A percentile compares a stretch with the other conserved stretches of the same genome.
phyloP scores from a whole-genome alignment of 148 eudicot genomes.

The Rhododendron ferrugineum region DNA sequence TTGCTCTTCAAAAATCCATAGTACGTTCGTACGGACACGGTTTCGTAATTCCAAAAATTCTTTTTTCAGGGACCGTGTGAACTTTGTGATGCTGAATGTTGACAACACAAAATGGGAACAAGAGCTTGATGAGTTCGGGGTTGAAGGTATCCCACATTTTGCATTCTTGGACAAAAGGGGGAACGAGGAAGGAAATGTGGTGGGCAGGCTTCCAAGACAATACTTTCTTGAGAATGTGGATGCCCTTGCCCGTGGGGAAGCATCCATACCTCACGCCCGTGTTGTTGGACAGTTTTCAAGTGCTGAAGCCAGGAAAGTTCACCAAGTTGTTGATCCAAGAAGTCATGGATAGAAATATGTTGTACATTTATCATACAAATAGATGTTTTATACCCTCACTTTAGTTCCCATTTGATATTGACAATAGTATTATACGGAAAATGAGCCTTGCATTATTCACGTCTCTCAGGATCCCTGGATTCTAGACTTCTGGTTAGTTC shows the following conservation, averaged over 20 bases:
- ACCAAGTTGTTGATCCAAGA: constrained; percentile 87
- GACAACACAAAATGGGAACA: constrained; percentile 99
- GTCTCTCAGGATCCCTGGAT: too few species aligned
- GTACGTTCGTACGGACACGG: not conserved
- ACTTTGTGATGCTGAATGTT: constrained; percentile 96
- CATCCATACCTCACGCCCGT: constrained; percentile 84
- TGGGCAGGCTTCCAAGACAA: constrained; percentile 76
- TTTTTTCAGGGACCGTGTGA: constrained; percentile 70
- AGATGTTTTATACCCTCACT: not conserved
- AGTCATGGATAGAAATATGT: constrained; percentile 69
- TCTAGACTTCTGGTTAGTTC: too few species aligned
- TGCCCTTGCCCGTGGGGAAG: constrained; percentile 71
- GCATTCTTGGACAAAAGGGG: constrained; percentile 86
- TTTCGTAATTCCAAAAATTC: not conserved
- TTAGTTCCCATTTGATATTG: too few species aligned
- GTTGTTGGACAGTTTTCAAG: constrained; percentile 76
- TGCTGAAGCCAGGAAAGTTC: constrained; percentile 75
- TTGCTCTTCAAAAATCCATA: not conserved
- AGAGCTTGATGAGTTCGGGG: constrained; percentile 97
- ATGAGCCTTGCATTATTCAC: too few species aligned
- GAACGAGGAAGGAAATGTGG: constrained; percentile 89
- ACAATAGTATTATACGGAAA: too few species aligned
- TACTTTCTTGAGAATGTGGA: constrained; percentile 74
- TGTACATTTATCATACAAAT: not conserved
- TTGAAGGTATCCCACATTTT: constrained; percentile 98